Evolutionary conservation across 768 basidiomycete genomes (phyloP).

Genomic region (Kwoniella sp.): DNA sequence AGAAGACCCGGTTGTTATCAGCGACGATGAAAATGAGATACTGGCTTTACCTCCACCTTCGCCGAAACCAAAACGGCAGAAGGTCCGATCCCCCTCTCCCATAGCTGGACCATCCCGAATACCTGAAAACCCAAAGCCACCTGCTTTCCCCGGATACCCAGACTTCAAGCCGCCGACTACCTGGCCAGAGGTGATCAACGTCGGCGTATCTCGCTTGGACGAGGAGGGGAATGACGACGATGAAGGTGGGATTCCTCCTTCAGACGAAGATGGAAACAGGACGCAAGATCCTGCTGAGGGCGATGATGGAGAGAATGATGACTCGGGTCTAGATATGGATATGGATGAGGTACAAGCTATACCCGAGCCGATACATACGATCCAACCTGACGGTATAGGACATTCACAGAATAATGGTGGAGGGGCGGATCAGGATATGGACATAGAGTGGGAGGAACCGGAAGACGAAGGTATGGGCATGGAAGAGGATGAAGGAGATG

Average conservation of each 20-base stretch:
- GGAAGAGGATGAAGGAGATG: slow-evolving; percentile 52
- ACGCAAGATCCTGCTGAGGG: slow-evolving; percentile 23
- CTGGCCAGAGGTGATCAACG: slow-evolving; percentile 50
- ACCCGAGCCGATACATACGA: slow-evolving; percentile 18
- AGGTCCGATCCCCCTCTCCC: slow-evolving; percentile 1
- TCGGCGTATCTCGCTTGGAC: slow-evolving; percentile 8
- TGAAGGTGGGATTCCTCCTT: slow-evolving; percentile 21
- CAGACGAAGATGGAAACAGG: slow-evolving; percentile 20
- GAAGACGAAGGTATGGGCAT: slow-evolving; percentile 67
- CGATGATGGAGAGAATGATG: slow-evolving; percentile 30
- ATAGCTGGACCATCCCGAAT: slow-evolving; percentile 13
- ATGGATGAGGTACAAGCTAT: slow-evolving; percentile 6
- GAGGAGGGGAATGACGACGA: slow-evolving; percentile 21
- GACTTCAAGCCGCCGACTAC: slow-evolving; percentile 34
- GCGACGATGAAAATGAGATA: slow-evolving; percentile 45
- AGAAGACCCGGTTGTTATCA: slow-evolving; percentile 51
- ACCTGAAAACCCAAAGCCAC: slow-evolving; percentile 2
- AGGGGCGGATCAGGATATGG: slow-evolving; percentile 18
- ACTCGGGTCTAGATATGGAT: slow-evolving; percentile 30
- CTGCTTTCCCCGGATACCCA: slow-evolving; percentile 29
- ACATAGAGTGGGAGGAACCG: slow-evolving; percentile 68
- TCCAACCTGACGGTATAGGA: slow-evolving; percentile 7
- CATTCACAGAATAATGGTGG: neutral
- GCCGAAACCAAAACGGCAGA: slow-evolving; percentile 6
- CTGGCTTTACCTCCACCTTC: neutral